Conservation (phyloP, 1,284 basidiomycete genomes). For the Ceratobasidium sp. region DNA sequence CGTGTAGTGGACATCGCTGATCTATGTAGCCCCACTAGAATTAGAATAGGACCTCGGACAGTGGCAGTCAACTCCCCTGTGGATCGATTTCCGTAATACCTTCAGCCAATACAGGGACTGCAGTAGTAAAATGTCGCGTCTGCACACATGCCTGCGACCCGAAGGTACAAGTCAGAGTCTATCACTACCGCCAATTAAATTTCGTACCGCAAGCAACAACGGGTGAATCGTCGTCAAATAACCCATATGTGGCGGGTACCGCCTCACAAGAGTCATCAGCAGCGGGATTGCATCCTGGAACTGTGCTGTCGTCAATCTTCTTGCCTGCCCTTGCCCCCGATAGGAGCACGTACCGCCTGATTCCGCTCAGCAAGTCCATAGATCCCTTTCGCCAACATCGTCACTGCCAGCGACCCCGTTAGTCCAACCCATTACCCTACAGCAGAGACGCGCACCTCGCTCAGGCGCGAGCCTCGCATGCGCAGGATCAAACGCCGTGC, state of each 20-base stretch:
- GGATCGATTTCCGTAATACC: constrained; percentile 65
- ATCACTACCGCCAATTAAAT: constrained; percentile 7
- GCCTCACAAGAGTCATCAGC: constrained; percentile 68
- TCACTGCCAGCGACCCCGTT: constrained; percentile 53
- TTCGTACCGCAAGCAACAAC: constrained; percentile 63
- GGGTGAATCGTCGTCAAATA: constrained; percentile 78
- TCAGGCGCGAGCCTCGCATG: constrained; percentile 75
- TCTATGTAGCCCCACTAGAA: constrained; percentile 41
- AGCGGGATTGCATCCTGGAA: constrained; percentile 67
- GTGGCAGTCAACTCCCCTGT: constrained; percentile 58
- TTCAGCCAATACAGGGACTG: constrained; percentile 68
- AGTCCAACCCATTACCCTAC: constrained; percentile 19
- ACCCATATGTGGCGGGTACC: constrained; percentile 68
- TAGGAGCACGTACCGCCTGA: constrained; percentile 60
- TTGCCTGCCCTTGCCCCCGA: constrained; percentile 51
- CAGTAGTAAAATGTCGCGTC: constrained; percentile 65
- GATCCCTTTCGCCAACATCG: constrained; percentile 66
- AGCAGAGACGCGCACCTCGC: constrained; percentile 63
- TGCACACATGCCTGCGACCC: constrained; percentile 59
- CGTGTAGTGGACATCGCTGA: constrained; percentile 66
- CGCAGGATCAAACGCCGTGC: constrained; percentile 66
- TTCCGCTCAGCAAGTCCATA: constrained; percentile 56
- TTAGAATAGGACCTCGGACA: background rate
- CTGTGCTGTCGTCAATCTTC: constrained; percentile 54
- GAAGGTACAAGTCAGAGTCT: constrained; percentile 3